These are phyloP conservation scores for Tephrocybe sp. DNA, from an alignment of 768 basidiomycete species.

Conservation along the genomic window DNA sequence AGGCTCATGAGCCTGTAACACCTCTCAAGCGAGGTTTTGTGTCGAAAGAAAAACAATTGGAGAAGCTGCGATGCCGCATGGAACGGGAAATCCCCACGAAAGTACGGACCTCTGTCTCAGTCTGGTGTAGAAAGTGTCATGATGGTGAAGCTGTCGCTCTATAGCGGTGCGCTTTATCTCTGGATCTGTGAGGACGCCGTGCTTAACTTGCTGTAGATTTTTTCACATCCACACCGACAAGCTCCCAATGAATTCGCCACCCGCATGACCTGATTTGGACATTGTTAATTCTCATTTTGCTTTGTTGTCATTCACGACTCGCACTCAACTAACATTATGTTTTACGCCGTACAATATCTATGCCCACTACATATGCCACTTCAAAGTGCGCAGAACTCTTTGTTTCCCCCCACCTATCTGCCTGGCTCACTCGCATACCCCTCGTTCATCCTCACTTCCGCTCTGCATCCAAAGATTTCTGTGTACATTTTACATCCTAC, in stretches of 20 bases:
- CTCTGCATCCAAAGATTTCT: conserved; percentile 10
- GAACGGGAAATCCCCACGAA: conserved; percentile 34
- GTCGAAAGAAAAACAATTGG: conserved; percentile 65
- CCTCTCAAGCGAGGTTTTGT: conserved; percentile 43
- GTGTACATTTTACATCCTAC: conserved; percentile 21
- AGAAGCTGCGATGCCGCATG: conserved; percentile 58
- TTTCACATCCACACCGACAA: conserved; percentile 17
- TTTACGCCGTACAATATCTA: conserved; percentile 17
- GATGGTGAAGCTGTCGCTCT: conserved; percentile 38
- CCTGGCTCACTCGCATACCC: conserved; percentile 8
- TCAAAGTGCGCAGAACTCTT: conserved; percentile 10
- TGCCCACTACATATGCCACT: conserved; percentile 25
- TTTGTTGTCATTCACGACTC: conserved; percentile 14
- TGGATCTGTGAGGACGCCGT: background rate
- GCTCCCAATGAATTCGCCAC: conserved; percentile 21
- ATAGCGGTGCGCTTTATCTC: conserved; percentile 31
- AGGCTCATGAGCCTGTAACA: background rate
- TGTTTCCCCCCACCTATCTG: conserved; percentile 7
- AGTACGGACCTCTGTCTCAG: conserved; percentile 26
- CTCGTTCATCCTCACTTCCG: background rate
- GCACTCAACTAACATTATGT: conserved; percentile 21
- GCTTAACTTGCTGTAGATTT: background rate
- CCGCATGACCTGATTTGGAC: conserved; percentile 15
- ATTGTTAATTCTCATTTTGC: conserved; percentile 11
- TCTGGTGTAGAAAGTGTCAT: conserved; percentile 40